Evolutionary conservation across 1,284 basidiomycete genomes (phyloP).

Genomic region (Coriolopsis trogii): DNA sequence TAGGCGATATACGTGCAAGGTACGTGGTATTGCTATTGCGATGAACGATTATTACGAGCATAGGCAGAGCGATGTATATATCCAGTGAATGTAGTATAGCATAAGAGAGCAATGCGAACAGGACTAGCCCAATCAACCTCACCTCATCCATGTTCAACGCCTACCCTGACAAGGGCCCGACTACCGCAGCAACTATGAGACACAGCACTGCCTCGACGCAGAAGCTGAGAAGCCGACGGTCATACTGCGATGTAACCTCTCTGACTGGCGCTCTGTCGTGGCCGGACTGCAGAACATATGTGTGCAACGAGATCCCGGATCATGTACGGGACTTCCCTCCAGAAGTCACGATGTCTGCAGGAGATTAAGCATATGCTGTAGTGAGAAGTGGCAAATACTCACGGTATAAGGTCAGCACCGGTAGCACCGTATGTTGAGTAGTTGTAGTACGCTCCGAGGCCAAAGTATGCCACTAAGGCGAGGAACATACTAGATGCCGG

Average conservation of each 20-base stretch:
- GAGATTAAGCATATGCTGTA: background rate
- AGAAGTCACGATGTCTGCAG: slow-evolving; percentile 81
- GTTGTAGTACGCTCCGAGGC: slow-evolving; percentile 80
- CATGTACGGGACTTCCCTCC: slow-evolving; percentile 86
- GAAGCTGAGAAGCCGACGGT: slow-evolving; percentile 16
- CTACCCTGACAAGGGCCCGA: background rate
- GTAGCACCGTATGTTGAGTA: slow-evolving; percentile 82
- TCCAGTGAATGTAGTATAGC: slow-evolving; percentile 9
- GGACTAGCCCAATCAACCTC: background rate
- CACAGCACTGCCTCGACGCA: background rate
- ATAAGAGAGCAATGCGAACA: slow-evolving; percentile 5
- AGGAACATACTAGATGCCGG: slow-evolving; percentile 56
- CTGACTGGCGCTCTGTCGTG: slow-evolving; percentile 60
- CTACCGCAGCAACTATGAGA: slow-evolving; percentile 9
- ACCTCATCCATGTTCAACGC: slow-evolving; percentile 1
- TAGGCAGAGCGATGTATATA: slow-evolving; percentile 9
- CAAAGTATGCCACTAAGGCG: slow-evolving; percentile 69
- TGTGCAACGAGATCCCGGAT: slow-evolving; percentile 74
- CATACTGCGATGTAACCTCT: slow-evolving; percentile 79
- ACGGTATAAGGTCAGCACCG: slow-evolving; percentile 82
- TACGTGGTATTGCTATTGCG: background rate
- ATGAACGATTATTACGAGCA: slow-evolving; percentile 11
- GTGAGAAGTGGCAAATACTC: slow-evolving; percentile 34
- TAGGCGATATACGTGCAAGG: background rate
- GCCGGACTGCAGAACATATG: slow-evolving; percentile 70